Base-by-base conservation (phyloP, 495 filamentous ascomycete genomes). In the Penicillium desertorum region DNA sequence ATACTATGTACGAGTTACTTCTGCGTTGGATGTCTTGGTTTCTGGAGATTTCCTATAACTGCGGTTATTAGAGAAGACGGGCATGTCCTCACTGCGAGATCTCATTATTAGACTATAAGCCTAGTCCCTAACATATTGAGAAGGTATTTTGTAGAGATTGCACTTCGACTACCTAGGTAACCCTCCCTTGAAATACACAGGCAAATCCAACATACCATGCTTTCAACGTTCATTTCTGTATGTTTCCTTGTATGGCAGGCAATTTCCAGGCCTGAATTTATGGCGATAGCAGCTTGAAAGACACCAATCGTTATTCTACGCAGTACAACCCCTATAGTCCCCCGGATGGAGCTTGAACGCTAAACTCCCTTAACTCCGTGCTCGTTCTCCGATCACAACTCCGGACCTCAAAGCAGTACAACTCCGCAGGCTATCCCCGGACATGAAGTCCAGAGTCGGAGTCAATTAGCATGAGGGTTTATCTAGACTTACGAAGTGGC, bases 341-440 rank as follows among this genome's bases (percentile, higher is more conserved):
- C 14, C 5, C 34, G 14, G 34, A 14, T 16, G 29, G 29, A 8
- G 29, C 9, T 30, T 20, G 19, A 32, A 20, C 20, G 20, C 12
- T 45, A 23, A 54, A 37, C 53, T 29, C 53, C 53, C 20, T 55
- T 55, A 55, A 55, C 44, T 55, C 53, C 53, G 53, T 30, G 2
- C 4, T 46, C 43, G 43, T 17, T 45, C 17, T 37, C 42, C 43
- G 42, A 37, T 4, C 43, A 39, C 42, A 54, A 45, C 19, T 41
- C 44, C 53, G 30, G 36, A 54, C 11, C 3, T 34, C 17, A 22
- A n/a, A n/a, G 46, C 34, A 27, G 12, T 8, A 23, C 29, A 45
- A 36, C 9, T 25, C 12, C 19, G 29, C 23, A 12, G 14, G 12
- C 8, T 20, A 54, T 6, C 3, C 5, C 27, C 36, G 36, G 23